Conservation (phyloP, 1,139 yeast genomes). For the Starmera stellimalicola region DNA sequence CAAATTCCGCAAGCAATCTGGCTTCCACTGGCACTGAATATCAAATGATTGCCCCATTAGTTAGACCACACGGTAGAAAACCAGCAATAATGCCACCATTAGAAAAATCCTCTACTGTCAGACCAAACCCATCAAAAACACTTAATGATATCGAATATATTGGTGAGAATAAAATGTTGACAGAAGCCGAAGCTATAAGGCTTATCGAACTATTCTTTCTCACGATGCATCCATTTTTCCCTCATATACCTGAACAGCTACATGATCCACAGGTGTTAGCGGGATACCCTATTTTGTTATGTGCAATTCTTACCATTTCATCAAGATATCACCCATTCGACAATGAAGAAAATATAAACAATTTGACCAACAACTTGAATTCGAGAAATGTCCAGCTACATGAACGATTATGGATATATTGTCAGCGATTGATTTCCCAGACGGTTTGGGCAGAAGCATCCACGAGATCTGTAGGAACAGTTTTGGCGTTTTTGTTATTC, state of each 20-base stretch:
- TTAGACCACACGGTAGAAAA: constrained; percentile 14
- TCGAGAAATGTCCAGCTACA: constrained; percentile 53
- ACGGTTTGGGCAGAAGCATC: constrained; percentile 95
- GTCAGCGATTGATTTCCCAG: constrained; percentile 73
- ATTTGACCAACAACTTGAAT: constrained; percentile 9
- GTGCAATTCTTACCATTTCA: constrained; percentile 73
- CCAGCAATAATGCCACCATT: constrained; percentile 34
- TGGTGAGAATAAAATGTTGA: constrained; percentile 42
- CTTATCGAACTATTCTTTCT: constrained; percentile 60
- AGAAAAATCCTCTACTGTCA: constrained; percentile 35
- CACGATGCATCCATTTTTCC: constrained; percentile 84
- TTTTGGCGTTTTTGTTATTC: constrained; percentile 73
- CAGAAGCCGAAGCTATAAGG: constrained; percentile 57
- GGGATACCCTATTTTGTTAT: constrained; percentile 70
- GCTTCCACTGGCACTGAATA: constrained; percentile 2
- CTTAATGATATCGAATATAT: constrained; percentile 59
- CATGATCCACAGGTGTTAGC: constrained; percentile 60
- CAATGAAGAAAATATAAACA: constrained; percentile 17
- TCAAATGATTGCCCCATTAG: constrained; percentile 12
- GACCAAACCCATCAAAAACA: constrained; percentile 45
- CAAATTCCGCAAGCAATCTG: constrained; percentile 3
- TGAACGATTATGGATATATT: constrained; percentile 73
- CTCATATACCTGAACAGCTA: constrained; percentile 69
- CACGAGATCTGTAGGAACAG: constrained; percentile 79
- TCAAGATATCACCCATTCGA: constrained; percentile 62